These are phyloP conservation scores for Annulohypoxylon bovei DNA, from an alignment of 495 filamentous ascomycete genomes.

Conservation along the genomic window DNA sequence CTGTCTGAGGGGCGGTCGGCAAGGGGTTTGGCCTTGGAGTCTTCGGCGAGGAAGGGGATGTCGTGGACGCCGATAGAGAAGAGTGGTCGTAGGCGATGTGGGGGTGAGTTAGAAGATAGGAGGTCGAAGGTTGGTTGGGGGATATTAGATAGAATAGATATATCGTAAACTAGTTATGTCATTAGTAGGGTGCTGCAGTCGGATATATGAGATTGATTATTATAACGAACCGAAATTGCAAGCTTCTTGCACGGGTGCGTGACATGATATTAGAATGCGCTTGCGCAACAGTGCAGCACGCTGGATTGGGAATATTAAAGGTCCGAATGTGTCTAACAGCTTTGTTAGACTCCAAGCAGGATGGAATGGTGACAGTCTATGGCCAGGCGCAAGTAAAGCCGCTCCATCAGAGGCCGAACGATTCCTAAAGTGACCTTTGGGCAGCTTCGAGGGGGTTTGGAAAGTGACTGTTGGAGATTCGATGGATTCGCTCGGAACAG, in stretches of 20 bases:
- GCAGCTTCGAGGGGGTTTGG: slow-evolving; percentile 38
- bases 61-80: slow-evolving; percentile 94
- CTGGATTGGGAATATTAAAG: slow-evolving; percentile 88
- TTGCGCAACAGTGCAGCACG: slow-evolving; percentile 89
- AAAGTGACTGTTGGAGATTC: slow-evolving; percentile 59
- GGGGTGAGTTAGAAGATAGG: slow-evolving; percentile 66
- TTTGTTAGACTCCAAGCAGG: slow-evolving; percentile 82
- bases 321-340: slow-evolving; percentile 85
- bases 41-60: slow-evolving; percentile 77
- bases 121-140: slow-evolving; percentile 70
- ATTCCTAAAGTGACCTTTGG: slow-evolving; percentile 58
- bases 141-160: slow-evolving; percentile 88
- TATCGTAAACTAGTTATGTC: slow-evolving; percentile 76
- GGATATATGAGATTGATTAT: neutral
- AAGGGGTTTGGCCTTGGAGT: slow-evolving; percentile 53
- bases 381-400: slow-evolving; percentile 71
- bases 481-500: slow-evolving; percentile 63
- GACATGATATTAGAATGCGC: slow-evolving; percentile 82
- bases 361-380: slow-evolving; percentile 79
- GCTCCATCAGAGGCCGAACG: slow-evolving; percentile 69
- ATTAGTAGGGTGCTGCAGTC: slow-evolving; percentile 13
- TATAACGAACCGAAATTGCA: slow-evolving; percentile 83
- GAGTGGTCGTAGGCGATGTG: slow-evolving; percentile 78
- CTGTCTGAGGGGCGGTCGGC: slow-evolving; percentile 30
- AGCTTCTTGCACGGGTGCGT: slow-evolving; percentile 82